These are phyloP conservation scores for Myrica gale DNA, from an alignment of 306 rosid species.

Conservation along the genomic window DNA sequence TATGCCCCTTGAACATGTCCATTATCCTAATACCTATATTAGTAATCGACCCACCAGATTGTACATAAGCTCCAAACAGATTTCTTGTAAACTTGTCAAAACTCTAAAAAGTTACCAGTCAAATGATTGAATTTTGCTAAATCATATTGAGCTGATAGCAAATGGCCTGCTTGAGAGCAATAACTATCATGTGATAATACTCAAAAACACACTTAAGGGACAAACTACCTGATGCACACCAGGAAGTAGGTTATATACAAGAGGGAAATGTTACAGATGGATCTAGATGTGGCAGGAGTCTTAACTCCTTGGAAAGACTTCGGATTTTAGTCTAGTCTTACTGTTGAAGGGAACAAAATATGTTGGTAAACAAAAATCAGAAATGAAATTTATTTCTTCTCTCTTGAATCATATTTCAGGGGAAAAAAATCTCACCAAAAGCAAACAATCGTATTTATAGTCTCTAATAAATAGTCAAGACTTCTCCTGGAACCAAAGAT, in stretches of 20 bases:
- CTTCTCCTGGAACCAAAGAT: not conserved
- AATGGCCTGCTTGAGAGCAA: no score
- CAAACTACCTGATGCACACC: no score
- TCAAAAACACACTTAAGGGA: no score
- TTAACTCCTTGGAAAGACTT: not conserved
- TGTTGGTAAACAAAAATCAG: not conserved
- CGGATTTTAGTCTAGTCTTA: no score
- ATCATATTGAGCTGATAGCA: no score
- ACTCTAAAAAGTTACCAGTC: not conserved
- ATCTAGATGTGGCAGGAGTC: not conserved
- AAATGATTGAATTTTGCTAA: no score
- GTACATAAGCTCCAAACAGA: not conserved
- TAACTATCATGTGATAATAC: no score
- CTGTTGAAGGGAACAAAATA: not conserved
- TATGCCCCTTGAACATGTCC: not conserved
- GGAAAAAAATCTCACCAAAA: no score
- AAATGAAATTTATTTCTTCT: no score
- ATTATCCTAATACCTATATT: not conserved
- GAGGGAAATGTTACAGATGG: not conserved
- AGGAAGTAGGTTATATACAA: no score
- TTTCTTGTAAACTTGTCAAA: not conserved
- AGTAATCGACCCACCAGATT: not conserved
- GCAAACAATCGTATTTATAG: no score
- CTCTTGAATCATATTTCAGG: not conserved
- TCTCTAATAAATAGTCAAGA: not conserved